Conservation (phyloP, 768 basidiomycete species). For the Hypsizygus marmoreus region DNA sequence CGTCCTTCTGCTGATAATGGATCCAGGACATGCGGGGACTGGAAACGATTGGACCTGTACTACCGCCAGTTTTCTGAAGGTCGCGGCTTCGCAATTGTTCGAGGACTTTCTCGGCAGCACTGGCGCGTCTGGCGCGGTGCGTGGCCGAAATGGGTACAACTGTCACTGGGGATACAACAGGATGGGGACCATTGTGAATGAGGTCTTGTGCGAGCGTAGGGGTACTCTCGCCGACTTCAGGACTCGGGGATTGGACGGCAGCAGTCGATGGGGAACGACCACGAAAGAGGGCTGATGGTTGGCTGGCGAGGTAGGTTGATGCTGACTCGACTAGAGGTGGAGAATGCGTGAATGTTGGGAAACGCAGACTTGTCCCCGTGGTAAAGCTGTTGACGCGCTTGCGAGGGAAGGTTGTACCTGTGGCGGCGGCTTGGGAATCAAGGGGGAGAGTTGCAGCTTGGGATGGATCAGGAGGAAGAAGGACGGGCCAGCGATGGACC, state of each 20-base stretch:
- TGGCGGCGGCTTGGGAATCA: conserved; percentile 15
- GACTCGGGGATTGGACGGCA: conserved; percentile 24
- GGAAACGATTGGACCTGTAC: conserved; percentile 20
- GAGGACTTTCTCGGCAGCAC: conserved; percentile 69
- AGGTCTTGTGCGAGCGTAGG: conserved; percentile 12
- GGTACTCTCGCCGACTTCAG: conserved; percentile 17
- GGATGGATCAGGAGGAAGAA: conserved; percentile 46
- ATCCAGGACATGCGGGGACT: conserved; percentile 50
- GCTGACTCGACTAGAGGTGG: conserved; percentile 20
- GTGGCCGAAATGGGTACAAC: conserved; percentile 31
- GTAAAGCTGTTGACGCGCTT: conserved; percentile 41
- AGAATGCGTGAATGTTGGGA: conserved; percentile 26
- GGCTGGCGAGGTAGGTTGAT: conserved; percentile 16
- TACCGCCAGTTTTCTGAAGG: conserved; percentile 43
- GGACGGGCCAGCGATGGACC: conserved; percentile 90
- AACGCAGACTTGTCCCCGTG: conserved; percentile 27
- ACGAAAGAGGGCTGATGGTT: conserved; percentile 17
- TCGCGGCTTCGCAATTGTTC: conserved; percentile 64
- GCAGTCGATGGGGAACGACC: conserved; percentile 29
- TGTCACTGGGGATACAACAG: conserved; percentile 18
- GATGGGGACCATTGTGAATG: conserved; percentile 11
- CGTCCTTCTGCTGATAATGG: conserved; percentile 39
- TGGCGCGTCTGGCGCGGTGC: conserved; percentile 51
- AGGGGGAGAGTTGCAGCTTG: conserved; percentile 19
- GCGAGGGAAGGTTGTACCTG: conserved; percentile 29